These are phyloP conservation scores for Phytophthora citricola DNA, from an alignment of 352 stramenopile genomes.

Conservation along the genomic window DNA sequence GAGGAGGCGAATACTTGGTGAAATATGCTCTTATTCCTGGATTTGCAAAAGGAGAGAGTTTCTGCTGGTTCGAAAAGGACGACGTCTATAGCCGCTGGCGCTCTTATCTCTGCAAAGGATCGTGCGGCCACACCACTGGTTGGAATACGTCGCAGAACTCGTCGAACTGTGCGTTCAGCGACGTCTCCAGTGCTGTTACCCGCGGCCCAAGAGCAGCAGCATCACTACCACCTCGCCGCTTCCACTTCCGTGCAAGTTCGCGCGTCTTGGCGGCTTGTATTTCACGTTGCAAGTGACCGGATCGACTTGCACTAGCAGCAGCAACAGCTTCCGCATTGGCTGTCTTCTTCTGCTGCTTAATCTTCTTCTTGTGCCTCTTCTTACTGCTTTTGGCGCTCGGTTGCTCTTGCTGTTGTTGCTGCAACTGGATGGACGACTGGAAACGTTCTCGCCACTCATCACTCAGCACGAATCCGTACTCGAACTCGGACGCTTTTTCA, in stretches of 20 bases:
- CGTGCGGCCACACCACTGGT: conserved; percentile 70
- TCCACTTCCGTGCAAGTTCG: conserved; percentile 43
- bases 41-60: too few relatives aligned
- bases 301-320: conserved; percentile 29
- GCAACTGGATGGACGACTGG: conserved; percentile 26
- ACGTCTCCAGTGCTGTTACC: conserved; percentile 45
- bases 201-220: background rate
- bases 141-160: conserved; percentile 66
- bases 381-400: conserved; percentile 15
- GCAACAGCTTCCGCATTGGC: conserved; percentile 10
- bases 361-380: conserved; percentile 21
- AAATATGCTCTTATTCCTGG: too few relatives aligned
- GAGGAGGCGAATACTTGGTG: too few relatives aligned
- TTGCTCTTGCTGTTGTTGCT: conserved; percentile 9
- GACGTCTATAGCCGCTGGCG: too few relatives aligned
- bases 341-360: conserved; percentile 27
- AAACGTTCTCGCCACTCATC: conserved; percentile 77
- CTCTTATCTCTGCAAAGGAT: conserved; percentile 31
- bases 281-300: conserved; percentile 48
- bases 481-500: conserved; percentile 37
- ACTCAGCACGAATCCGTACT: conserved; percentile 76
- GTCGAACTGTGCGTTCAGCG: conserved; percentile 62
- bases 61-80: too few relatives aligned
- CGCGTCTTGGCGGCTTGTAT: conserved; percentile 47
- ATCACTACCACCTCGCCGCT: conserved; percentile 6